Base-by-base conservation (phyloP, 108 stramenopile genomes). In the Halocafeteria seosinensis region DNA sequence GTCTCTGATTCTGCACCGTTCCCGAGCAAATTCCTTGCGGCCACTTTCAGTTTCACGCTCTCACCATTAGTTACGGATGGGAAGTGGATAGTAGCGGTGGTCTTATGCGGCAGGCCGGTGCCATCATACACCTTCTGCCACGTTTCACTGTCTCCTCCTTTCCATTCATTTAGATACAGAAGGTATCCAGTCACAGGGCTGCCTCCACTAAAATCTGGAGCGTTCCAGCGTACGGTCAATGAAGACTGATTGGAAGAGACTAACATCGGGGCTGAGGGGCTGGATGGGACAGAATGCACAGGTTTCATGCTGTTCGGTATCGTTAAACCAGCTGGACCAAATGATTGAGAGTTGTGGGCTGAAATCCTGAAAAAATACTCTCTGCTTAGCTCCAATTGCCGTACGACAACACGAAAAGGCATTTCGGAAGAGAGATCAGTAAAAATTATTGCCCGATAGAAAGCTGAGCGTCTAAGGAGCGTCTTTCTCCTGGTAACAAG, bases 111-210 rank as follows among this genome's bases (percentile, higher is more conserved):
- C n/a, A n/a, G n/a, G n/a, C n/a, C n/a, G n/a, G n/a, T n/a, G n/a
- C 42, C 42, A n/a, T 47, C 42, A n/a, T 47, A 47, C 42, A 47
- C 42, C 17, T 21, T 17, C 42, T 47, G 42, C 42, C 42, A 47
- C 42, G 17, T n/a, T 47, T 57, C 69, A 8, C 84, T 85, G 6
- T 84, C 86, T 37, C 73, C 85, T n/a, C n/a, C n/a, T n/a, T n/a
- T n/a, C 85, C 85, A 88, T 27, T 82, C 76, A 62, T 86, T 87
- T 77, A 89, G 82, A 79, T 75, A 84, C 34, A 89, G 76, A 66
- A 85, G 79, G 66, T 85, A 89, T 36, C 88, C 87, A 13, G 79
- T 82, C 17, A 87, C 74, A 31, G 67, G 51, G 21, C 75, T 74
- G 28, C 88, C 88, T 50, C 88, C 88, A 62, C 85, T 85, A 5